These are phyloP conservation scores for Fusarium fracticaudum DNA, from an alignment of 2,329 filamentous ascomycete genomes.

Conservation along the genomic window DNA sequence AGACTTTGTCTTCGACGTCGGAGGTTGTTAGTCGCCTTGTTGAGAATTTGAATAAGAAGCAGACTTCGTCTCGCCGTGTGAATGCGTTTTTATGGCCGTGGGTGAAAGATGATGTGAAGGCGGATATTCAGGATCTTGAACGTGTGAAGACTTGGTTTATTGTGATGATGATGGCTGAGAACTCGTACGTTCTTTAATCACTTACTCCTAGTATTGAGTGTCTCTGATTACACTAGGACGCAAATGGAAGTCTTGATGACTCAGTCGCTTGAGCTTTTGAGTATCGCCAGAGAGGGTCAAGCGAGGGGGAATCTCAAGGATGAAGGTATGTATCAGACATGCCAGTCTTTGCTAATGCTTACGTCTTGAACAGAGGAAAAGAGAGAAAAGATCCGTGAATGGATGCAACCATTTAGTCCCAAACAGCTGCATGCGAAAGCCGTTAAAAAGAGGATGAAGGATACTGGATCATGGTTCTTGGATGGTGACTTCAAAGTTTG, in stretches of 20 bases:
- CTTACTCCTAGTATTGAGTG: fast-evolving
- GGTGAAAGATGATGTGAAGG: not conserved
- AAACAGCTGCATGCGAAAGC: fast-evolving
- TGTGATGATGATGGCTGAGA: not conserved
- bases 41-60: not conserved
- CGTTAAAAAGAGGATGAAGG: fast-evolving
- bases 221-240: not conserved
- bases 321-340: fast-evolving
- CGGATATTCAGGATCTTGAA: not conserved
- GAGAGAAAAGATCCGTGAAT: not conserved
- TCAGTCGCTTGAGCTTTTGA: not conserved
- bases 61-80: not conserved
- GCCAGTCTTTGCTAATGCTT: fast-evolving
- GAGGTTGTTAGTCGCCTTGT: not conserved
- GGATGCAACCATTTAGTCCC: fast-evolving
- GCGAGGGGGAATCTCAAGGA: not conserved
- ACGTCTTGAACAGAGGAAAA: not conserved
- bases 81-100: not conserved
- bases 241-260: not conserved
- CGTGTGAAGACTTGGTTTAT: not conserved
- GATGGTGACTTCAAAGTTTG: not conserved
- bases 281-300: not conserved
- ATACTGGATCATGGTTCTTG: not conserved
- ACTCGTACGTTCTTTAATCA: not conserved
- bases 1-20: not conserved